phyloP scores from a whole-genome alignment of 257 asterid genomes.

The Galeopsis tetrahit region DNA sequence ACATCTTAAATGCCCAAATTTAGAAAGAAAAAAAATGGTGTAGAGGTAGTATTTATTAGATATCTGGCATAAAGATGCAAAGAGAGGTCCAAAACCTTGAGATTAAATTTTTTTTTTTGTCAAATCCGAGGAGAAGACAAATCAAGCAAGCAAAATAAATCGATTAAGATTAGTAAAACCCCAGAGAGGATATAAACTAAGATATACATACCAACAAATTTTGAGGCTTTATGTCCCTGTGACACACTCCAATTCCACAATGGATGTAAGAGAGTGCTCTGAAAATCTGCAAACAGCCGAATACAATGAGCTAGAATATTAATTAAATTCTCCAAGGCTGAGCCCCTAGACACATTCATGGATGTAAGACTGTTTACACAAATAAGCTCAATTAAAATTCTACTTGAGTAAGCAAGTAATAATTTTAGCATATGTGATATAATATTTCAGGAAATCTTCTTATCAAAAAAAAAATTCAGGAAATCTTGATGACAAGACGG shows the following conservation, averaged over 20 bases:
- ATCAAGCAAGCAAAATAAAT: slow-evolving; percentile 4
- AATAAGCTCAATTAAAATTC: slow-evolving; percentile 9
- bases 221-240: slow-evolving; percentile 99
- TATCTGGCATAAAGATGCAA: slow-evolving; percentile 24
- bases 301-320: slow-evolving; percentile 16
- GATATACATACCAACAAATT: slow-evolving; percentile 73
- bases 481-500: slow-evolving; percentile 10
- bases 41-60: not conserved
- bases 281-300: slow-evolving; percentile 67
- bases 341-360: not conserved
- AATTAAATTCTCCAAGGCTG: slow-evolving; percentile 23
- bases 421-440: slow-evolving; percentile 23
- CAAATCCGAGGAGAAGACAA: slow-evolving; percentile 22
- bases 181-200: slow-evolving; percentile 26
- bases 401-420: slow-evolving; percentile 1
- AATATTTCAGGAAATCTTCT: slow-evolving; percentile 3
- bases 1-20: not conserved
- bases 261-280: slow-evolving; percentile 94
- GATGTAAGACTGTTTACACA: not conserved
- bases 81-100: slow-evolving; percentile 3
- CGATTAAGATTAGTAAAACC: slow-evolving; percentile 9
- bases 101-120: slow-evolving; percentile 17
- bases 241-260: slow-evolving; percentile 87
- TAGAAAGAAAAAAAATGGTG: not conserved
- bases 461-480: not conserved